A percentile compares a stretch with the other conserved stretches of the same genome.
Evolutionary conservation across 768 basidiomycete genomes (phyloP).

Genomic region (Phanerochaete carnosa): DNA sequence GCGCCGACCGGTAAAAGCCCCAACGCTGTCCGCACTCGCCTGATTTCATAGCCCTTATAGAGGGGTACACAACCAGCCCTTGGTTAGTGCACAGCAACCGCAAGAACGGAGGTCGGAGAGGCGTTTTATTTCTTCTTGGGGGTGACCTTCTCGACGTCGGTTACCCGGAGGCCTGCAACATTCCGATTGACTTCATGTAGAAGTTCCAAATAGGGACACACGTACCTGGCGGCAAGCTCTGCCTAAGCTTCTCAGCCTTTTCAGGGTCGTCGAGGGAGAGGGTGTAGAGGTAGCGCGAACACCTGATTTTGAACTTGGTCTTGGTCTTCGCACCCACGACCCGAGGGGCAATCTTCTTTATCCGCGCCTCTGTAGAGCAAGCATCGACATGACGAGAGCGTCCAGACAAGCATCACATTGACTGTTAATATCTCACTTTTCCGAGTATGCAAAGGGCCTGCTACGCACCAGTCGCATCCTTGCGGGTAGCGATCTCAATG

Average conservation of each 20-base stretch:
- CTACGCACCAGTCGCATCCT: constrained; percentile 91
- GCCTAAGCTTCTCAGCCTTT: constrained; percentile 97
- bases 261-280: constrained; percentile 92
- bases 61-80: background rate
- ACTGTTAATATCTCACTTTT: too few relatives aligned
- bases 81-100: background rate
- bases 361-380: constrained; percentile 80
- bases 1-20: background rate
- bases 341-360: constrained; percentile 87
- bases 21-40: background rate
- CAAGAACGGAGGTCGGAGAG: background rate
- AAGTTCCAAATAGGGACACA: constrained; percentile 1
- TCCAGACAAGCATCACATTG: background rate
- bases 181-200: background rate
- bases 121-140: constrained; percentile 69
- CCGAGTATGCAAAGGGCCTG: background rate
- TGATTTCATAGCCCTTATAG: background rate
- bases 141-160: constrained; percentile 64
- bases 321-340: constrained; percentile 66
- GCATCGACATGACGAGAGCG: background rate
- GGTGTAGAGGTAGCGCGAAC: constrained; percentile 97
- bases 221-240: constrained; percentile 92
- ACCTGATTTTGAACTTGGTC: constrained; percentile 99
- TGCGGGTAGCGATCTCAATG: constrained; percentile 94
- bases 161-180: constrained; percentile 60